These are phyloP conservation scores for Penicillium manginii DNA, from an alignment of 495 filamentous ascomycete genomes.

Conservation along the genomic window DNA sequence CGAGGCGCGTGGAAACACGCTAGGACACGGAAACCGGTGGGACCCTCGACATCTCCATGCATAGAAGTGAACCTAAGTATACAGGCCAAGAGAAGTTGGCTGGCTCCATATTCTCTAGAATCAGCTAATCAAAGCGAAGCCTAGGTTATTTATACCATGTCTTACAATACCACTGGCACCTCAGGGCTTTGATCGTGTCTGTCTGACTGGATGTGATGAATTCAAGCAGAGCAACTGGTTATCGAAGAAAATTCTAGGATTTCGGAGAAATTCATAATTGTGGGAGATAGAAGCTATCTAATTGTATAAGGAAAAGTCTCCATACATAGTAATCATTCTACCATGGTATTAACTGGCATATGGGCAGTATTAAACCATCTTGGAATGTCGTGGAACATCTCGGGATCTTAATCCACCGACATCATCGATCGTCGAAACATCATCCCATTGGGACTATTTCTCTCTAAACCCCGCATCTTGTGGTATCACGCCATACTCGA, in stretches of 20 bases:
- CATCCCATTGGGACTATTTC: conserved; percentile 15
- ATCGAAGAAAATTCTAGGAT: too few species aligned
- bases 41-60: conserved; percentile 4
- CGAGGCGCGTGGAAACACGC: conserved; percentile 7
- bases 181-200: background rate
- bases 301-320: too few species aligned
- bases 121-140: background rate
- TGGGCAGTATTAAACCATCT: background rate
- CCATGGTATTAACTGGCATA: background rate
- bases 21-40: conserved; percentile 3
- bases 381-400: conserved; percentile 4
- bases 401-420: conserved; percentile 27
- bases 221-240: too few species aligned
- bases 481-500: conserved; percentile 25
- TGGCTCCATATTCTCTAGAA: background rate
- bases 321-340: too few species aligned
- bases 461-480: conserved; percentile 24
- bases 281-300: too few species aligned
- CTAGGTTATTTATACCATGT: background rate
- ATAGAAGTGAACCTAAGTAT: conserved; percentile 5
- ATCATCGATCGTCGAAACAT: conserved; percentile 28
- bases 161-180: background rate
- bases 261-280: too few species aligned
- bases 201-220: too few species aligned
- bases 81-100: conserved; percentile 2